A percentile compares a stretch with the other conserved stretches of the same genome.
Conservation (phyloP, 2,329 filamentous ascomycete genomes). For the Dichotomopilus funicola region DNA sequence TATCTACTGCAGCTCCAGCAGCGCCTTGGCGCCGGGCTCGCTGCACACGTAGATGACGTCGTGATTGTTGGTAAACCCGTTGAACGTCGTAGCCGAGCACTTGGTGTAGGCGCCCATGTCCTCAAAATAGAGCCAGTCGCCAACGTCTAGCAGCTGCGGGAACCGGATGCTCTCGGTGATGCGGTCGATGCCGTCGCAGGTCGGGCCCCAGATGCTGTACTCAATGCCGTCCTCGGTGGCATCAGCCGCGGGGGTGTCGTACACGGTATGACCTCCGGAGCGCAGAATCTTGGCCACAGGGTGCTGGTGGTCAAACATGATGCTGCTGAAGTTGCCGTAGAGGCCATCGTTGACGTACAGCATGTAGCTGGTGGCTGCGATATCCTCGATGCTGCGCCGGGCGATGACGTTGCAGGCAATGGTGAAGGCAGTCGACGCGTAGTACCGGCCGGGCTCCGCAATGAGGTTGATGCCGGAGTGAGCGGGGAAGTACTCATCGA, state of each 20-base stretch:
- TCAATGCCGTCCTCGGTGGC: slow-evolving; percentile 48
- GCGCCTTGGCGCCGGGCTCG: slow-evolving; percentile 75
- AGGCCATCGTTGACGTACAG: slow-evolving; percentile 95
- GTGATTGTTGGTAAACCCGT: slow-evolving; percentile 89
- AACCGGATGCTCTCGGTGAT: slow-evolving; percentile 79
- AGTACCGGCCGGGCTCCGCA: slow-evolving; percentile 93
- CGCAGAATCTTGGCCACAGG: slow-evolving; percentile 77
- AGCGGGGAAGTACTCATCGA: slow-evolving; percentile 84
- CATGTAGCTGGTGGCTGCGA: slow-evolving; percentile 71
- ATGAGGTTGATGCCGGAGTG: slow-evolving; percentile 70
- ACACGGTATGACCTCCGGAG: slow-evolving; percentile 50
- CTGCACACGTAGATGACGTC: slow-evolving; percentile 93
- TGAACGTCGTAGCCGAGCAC: slow-evolving; percentile 96
- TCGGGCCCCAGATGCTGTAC: slow-evolving; percentile 97
- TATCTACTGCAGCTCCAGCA: slow-evolving; percentile 43
- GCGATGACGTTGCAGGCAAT: slow-evolving; percentile 95
- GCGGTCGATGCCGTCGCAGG: slow-evolving; percentile 95
- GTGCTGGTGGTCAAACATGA: slow-evolving; percentile 98
- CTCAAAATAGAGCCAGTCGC: slow-evolving; percentile 98
- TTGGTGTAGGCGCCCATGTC: slow-evolving; percentile 98
- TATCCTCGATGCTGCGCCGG: slow-evolving; percentile 77
- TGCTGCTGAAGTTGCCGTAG: slow-evolving; percentile 98
- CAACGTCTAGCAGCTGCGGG: slow-evolving; percentile 72
- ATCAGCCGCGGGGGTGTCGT: slow-evolving; percentile 43
- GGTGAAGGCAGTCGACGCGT: slow-evolving; percentile 87